Evolutionary conservation across 176 grass and related monocot species (phyloP), one percentile per base, ranked within the genome.

Genomic region (Guadua angustifolia): DNA sequence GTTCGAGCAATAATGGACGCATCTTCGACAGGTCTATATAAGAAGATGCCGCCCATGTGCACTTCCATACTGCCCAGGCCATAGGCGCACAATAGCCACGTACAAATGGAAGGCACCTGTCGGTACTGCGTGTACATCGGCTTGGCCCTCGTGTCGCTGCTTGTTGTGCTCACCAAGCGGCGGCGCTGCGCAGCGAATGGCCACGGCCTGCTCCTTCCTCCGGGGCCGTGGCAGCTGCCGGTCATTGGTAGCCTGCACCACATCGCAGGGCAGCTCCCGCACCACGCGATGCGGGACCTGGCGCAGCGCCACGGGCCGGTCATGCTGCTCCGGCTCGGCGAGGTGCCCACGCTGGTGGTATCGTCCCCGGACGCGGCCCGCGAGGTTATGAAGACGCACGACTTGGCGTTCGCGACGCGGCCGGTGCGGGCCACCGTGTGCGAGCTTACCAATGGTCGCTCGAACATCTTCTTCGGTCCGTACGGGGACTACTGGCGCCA

Each of bases 401-500:
- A 97, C 51, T 3, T 58, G 5, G 59, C 56, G 53, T 92, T 94
- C 66, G 79, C 92, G 18, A 47, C 53, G 32, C 86, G 94, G 22
- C 90, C 92, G 6, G 62, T 82, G 33, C 76, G 76, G 43, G 33
- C 88, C 55, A 91, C 90, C 35, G 73, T 81, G n/a, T 29, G 88
- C 25, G 78, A 66, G 40, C 16, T 92, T 6, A 67, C 43, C 46
- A 81, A 67, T 88, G 81, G 60, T 26, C 82, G 76, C 67, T 32
- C 43, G 9, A 90, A 90, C 77, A 86, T 97, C 47, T 42, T 82
- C 82, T 94, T 91, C 65, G 81, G 89, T 1, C 90, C 94, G 3
- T 92, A 94, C 83, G 88, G 94, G 0, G 79, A 80, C 0, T 79
- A 92, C 76, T 97, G 94, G 94, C 86, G 88, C 49, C 92, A 94